Evolutionary conservation across 768 basidiomycete species (phyloP).

Genomic region (Pisolithus tinctorius): DNA sequence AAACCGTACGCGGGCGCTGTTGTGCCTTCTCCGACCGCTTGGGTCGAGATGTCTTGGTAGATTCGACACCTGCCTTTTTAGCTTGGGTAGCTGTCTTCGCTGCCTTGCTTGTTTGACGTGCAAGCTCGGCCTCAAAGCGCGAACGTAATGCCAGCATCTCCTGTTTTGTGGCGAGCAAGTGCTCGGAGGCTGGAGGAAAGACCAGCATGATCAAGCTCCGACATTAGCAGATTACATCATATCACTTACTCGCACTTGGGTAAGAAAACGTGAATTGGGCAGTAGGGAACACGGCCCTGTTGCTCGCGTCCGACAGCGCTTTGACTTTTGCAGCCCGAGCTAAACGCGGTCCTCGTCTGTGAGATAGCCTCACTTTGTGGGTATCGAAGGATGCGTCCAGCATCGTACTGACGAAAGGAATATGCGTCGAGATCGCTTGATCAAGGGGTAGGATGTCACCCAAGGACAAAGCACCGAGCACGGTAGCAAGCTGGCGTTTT

Average conservation of each 20-base stretch:
- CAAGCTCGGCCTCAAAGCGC: constrained; percentile 69
- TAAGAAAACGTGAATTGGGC: constrained; percentile 55
- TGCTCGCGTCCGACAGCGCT: constrained; percentile 3
- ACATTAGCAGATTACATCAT: constrained; percentile 17
- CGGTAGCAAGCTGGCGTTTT: constrained; percentile 64
- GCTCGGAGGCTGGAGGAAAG: constrained; percentile 56
- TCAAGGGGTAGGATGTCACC: constrained; percentile 71
- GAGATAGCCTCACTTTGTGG: constrained; percentile 47
- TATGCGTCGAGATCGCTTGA: constrained; percentile 57
- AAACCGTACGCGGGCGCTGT: constrained; percentile 27
- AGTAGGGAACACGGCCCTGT: constrained; percentile 37
- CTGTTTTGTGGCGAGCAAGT: constrained; percentile 59
- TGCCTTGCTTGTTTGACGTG: constrained; percentile 57
- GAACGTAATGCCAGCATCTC: constrained; percentile 60
- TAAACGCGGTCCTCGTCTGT: constrained; percentile 44
- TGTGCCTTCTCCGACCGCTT: constrained; percentile 36
- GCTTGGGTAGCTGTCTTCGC: constrained; percentile 42
- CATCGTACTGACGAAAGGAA: constrained; percentile 28
- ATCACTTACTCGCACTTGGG: constrained; percentile 66
- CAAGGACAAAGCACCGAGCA: constrained; percentile 59
- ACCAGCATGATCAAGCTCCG: constrained; percentile 22
- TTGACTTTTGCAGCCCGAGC: constrained; percentile 36
- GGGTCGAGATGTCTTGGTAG: constrained; percentile 28
- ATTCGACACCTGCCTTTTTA: constrained; percentile 41
- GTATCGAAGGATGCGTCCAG: constrained; percentile 24